phyloP scores from a whole-genome alignment of 345 rosid species.

The Arabidopsis thaliana region DNA sequence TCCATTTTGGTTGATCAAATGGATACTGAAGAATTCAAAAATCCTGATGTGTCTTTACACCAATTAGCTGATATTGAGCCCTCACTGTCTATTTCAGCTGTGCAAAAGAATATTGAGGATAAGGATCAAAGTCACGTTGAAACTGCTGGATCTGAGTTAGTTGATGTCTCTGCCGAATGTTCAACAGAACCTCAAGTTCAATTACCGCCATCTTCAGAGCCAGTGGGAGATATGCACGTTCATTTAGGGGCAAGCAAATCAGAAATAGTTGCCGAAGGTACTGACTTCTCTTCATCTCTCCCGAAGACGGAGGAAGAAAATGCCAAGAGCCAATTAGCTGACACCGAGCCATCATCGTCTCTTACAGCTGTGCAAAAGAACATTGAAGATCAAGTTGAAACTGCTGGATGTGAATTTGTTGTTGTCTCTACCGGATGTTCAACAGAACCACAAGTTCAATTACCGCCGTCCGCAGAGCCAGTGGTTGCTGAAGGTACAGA shows the following conservation, averaged over 20 bases:
- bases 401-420: conserved; percentile 18
- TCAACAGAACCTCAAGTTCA: neutral
- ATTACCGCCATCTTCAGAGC: neutral
- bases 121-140: neutral
- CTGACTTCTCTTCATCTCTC: neutral
- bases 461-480: neutral
- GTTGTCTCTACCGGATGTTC: conserved; percentile 4
- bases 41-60: neutral
- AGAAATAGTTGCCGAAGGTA: neutral
- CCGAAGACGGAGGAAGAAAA: neutral
- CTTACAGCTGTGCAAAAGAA: conserved; percentile 11
- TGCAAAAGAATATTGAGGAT: conserved; percentile 3
- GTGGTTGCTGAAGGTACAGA: neutral
- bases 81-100: conserved; percentile 5
- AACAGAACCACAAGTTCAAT: neutral
- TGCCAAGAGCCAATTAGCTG: neutral
- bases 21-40: conserved; percentile 22
- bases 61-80: conserved; percentile 21
- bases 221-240: neutral
- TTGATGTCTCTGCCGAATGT: neutral
- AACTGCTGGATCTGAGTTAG: conserved; percentile 6
- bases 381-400: conserved; percentile 15
- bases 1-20: conserved; percentile 18
- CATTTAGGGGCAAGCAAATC: neutral
- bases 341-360: conserved; percentile 11